Percentiles rank a stretch among this genome's conserved stretches.
These are phyloP conservation scores for Toxicodendron radicans DNA, from an alignment of 345 rosid species.

Conservation along the genomic window DNA sequence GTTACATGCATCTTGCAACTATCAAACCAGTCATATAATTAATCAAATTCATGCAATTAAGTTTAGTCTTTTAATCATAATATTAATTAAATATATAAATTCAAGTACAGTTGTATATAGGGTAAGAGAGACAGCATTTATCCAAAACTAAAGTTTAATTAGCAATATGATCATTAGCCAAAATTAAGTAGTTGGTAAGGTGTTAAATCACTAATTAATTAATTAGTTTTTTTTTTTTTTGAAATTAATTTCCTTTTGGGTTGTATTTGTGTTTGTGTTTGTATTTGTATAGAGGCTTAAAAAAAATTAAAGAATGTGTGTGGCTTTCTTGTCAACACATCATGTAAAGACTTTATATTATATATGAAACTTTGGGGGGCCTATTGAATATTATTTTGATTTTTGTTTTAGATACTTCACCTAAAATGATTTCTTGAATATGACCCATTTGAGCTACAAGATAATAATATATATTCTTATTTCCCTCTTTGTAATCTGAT, in stretches of 20 bases:
- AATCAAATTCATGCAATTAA: constrained; percentile 3
- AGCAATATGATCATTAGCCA: neutral
- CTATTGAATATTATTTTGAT: neutral
- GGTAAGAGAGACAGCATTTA: neutral
- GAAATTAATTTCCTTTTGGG: too few species aligned
- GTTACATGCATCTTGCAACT: neutral
- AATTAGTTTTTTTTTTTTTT: too few species aligned
- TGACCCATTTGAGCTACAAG: constrained; percentile 8
- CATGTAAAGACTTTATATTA: neutral
- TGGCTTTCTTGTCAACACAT: neutral
- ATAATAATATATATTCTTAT: neutral
- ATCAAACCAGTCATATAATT: neutral
- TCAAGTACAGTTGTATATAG: neutral
- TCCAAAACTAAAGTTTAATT: neutral
- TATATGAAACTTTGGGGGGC: neutral
- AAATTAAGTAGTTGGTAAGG: constrained; percentile 6
- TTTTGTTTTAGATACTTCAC: constrained; percentile 1
- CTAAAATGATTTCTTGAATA: constrained; percentile 11
- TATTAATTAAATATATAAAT: neutral
- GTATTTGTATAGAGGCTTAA: too few species aligned
- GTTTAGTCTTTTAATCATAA: neutral
- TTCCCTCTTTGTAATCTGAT: neutral
- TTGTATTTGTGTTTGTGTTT: neutral
- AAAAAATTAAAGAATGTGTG: neutral
- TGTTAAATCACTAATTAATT: constrained; percentile 5